These are phyloP conservation scores for Penicillium sp. DNA, from an alignment of 2,329 filamentous ascomycete genomes.

Conservation along the genomic window DNA sequence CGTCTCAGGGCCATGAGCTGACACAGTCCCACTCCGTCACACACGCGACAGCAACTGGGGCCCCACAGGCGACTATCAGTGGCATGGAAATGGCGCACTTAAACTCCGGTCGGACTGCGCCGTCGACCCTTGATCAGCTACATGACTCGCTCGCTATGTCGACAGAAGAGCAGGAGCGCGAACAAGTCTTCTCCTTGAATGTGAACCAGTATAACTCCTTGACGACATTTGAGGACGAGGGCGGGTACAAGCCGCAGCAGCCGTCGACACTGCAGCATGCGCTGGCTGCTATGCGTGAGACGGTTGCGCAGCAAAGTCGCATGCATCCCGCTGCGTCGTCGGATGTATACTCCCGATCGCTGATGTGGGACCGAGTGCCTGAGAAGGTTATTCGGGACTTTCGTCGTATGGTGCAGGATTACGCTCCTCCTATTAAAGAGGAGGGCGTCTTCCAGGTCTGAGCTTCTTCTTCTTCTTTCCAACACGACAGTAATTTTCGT, in stretches of 20 bases:
- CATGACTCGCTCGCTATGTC: slow-evolving; percentile 68
- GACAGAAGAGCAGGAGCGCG: slow-evolving; percentile 77
- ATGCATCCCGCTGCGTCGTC: slow-evolving; percentile 51
- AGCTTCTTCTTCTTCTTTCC: background rate
- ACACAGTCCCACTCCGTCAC: slow-evolving; percentile 55
- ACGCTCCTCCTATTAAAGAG: slow-evolving; percentile 39
- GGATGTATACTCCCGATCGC: slow-evolving; percentile 86
- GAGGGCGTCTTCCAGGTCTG: slow-evolving; percentile 24
- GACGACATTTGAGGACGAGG: slow-evolving; percentile 60
- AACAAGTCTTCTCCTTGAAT: slow-evolving; percentile 82
- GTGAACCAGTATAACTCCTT: slow-evolving; percentile 85
- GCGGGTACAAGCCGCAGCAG: slow-evolving; percentile 39
- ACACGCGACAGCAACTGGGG: slow-evolving; percentile 24
- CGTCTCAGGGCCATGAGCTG: slow-evolving; percentile 40
- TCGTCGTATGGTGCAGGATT: slow-evolving; percentile 82
- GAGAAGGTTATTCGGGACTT: slow-evolving; percentile 89
- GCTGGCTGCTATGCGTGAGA: slow-evolving; percentile 70
- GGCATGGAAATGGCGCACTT: slow-evolving; percentile 41
- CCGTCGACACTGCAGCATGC: slow-evolving; percentile 55
- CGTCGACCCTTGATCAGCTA: slow-evolving; percentile 58
- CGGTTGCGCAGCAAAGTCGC: slow-evolving; percentile 59
- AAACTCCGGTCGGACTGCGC: slow-evolving; percentile 25
- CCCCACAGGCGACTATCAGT: slow-evolving; percentile 35
- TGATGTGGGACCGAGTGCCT: slow-evolving; percentile 93
- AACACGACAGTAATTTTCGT: slow-evolving; percentile 1